These are phyloP conservation scores for Aureobasidium subglaciale DNA, from an alignment of 2,329 filamentous ascomycete genomes.

Conservation along the genomic window DNA sequence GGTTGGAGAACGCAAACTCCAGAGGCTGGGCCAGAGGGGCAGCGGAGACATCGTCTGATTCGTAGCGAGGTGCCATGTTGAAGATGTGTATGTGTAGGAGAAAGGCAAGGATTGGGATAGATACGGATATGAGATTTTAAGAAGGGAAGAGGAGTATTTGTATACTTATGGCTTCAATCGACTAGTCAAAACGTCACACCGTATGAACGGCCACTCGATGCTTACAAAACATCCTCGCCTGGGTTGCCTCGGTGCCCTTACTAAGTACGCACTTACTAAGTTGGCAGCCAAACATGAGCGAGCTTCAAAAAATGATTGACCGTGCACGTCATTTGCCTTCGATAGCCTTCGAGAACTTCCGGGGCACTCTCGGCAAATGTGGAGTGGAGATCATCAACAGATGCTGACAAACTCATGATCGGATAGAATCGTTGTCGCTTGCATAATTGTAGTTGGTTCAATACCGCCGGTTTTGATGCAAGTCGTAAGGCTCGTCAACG, in stretches of 20 bases:
- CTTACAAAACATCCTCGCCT: conserved; percentile 8
- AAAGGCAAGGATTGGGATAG: not conserved
- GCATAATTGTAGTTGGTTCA: not conserved
- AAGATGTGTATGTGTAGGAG: not conserved
- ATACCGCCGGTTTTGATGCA: not conserved
- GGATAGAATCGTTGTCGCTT: not conserved
- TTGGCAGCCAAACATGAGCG: not conserved
- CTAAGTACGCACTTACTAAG: too few species aligned
- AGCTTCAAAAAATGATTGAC: conserved; percentile 4
- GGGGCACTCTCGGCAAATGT: conserved; percentile 3
- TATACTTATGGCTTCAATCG: conserved; percentile 1
- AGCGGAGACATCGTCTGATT: conserved; percentile 34
- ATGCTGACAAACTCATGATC: conserved; percentile 9
- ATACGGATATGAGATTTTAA: not conserved
- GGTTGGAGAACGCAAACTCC: conserved; percentile 42
- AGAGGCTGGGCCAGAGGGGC: conserved; percentile 38
- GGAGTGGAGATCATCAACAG: not conserved
- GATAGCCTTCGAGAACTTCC: conserved; percentile 2
- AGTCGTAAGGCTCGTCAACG: too few species aligned
- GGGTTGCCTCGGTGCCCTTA: conserved; percentile 5
- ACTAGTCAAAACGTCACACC: conserved; percentile 9
- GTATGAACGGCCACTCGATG: not conserved
- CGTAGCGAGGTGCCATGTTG: conserved; percentile 27
- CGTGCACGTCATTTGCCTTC: conserved; percentile 15
- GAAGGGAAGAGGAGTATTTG: not conserved